phyloP scores from a whole-genome alignment of 176 grass and related monocot species.

The Thinopyrum elongatum region DNA sequence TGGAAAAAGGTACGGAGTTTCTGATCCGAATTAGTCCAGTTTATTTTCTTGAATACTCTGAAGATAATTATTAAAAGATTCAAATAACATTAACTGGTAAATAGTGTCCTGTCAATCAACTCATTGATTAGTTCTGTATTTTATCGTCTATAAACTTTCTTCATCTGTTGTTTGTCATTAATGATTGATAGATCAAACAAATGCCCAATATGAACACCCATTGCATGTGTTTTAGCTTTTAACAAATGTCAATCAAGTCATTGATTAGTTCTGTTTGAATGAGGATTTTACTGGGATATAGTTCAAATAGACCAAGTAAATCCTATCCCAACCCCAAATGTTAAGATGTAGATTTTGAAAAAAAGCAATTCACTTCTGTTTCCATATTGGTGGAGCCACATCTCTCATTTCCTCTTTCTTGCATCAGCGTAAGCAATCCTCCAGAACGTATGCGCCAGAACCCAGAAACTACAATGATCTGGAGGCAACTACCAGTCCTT shows the following conservation, averaged over 20 bases:
- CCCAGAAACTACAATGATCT: constrained; percentile 30
- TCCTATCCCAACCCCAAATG: background rate
- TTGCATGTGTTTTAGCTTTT: background rate
- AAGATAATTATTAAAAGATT: background rate
- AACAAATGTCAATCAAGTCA: background rate
- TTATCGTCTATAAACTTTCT: background rate
- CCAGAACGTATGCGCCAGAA: constrained; percentile 32
- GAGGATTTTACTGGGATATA: background rate
- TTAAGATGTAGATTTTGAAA: background rate
- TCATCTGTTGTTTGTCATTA: background rate
- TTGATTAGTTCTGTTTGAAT: background rate
- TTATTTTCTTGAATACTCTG: background rate
- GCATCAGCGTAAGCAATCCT: constrained; percentile 40
- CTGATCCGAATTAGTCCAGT: constrained; percentile 13
- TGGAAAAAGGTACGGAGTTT: constrained; percentile 63
- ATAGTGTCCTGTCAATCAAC: background rate
- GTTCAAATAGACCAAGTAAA: background rate
- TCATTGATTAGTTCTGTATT: constrained; percentile 2
- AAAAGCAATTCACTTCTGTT: background rate
- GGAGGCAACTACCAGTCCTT: constrained; percentile 25
- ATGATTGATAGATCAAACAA: background rate
- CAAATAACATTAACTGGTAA: background rate
- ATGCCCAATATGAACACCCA: background rate
- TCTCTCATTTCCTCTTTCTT: constrained; percentile 18
- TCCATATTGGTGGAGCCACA: background rate